Evolutionary conservation across 2,329 filamentous ascomycete species (phyloP).

Genomic region (Trichophyton simii): DNA sequence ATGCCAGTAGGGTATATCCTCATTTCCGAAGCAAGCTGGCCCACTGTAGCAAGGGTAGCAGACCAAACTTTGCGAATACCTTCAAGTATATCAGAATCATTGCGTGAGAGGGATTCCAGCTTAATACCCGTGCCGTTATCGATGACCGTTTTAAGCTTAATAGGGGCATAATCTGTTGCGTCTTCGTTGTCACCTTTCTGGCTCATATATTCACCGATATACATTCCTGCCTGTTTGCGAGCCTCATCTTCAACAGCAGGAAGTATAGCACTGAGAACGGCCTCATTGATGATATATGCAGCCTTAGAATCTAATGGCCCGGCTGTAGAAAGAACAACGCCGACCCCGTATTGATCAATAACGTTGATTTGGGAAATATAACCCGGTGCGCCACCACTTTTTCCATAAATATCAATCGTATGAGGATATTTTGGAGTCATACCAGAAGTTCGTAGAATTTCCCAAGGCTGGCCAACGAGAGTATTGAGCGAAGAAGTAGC

Average conservation of each 20-base stretch:
- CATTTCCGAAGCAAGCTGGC: slow-evolving; percentile 13
- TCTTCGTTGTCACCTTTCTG: not conserved
- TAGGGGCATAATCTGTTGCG: not conserved
- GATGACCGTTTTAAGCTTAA: slow-evolving; percentile 9
- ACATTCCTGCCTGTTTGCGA: slow-evolving; percentile 17
- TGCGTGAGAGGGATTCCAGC: slow-evolving; percentile 12
- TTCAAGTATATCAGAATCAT: slow-evolving; percentile 12
- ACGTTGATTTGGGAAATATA: slow-evolving; percentile 27
- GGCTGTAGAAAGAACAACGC: slow-evolving; percentile 22
- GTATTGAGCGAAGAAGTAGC: slow-evolving; percentile 21
- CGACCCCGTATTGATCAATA: slow-evolving; percentile 27
- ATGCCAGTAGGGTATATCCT: slow-evolving; percentile 13
- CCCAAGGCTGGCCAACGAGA: slow-evolving; percentile 30
- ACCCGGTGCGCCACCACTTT: slow-evolving; percentile 24
- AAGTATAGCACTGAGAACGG: slow-evolving; percentile 20
- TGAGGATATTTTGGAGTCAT: slow-evolving; percentile 21
- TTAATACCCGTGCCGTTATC: slow-evolving; percentile 13
- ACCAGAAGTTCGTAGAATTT: slow-evolving; percentile 22
- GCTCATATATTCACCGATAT: slow-evolving; percentile 11
- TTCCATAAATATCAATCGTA: slow-evolving; percentile 24
- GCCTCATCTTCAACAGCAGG: slow-evolving; percentile 20
- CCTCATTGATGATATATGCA: slow-evolving; percentile 18
- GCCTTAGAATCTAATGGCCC: slow-evolving; percentile 18
- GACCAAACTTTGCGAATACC: slow-evolving; percentile 12
- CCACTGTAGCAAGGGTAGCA: slow-evolving; percentile 10